phyloP scores from a whole-genome alignment of 208 protist species.

The Trypanosomatidae sp. region DNA sequence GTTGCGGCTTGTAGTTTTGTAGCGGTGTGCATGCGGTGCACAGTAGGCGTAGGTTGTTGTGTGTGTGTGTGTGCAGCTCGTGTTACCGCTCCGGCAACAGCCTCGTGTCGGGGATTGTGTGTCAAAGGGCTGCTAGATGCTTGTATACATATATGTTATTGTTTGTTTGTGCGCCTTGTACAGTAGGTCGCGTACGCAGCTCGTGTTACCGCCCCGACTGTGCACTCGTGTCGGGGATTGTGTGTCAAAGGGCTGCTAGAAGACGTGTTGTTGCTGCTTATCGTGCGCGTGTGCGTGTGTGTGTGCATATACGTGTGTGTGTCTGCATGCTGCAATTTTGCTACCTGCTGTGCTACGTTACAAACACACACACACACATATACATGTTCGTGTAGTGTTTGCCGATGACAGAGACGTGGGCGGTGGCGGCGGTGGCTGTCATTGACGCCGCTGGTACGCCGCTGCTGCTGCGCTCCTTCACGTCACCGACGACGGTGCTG shows the following conservation, averaged over 20 bases:
- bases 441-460: constrained; percentile 33
- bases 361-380: too few relatives aligned
- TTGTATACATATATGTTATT: too few relatives aligned
- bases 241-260: constrained; percentile 79
- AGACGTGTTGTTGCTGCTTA: too few relatives aligned
- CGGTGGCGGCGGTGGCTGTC: constrained; percentile 55
- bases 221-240: constrained; percentile 20
- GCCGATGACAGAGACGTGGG: constrained; percentile 43
- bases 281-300: too few relatives aligned
- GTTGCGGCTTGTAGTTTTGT: neutral
- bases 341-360: too few relatives aligned
- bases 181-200: constrained; percentile 11
- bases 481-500: constrained; percentile 34
- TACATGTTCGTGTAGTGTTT: too few relatives aligned
- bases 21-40: neutral
- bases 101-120: constrained; percentile 34
- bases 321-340: too few relatives aligned
- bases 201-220: constrained; percentile 63
- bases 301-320: too few relatives aligned
- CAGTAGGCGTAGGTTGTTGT: neutral
- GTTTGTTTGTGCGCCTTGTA: too few relatives aligned
- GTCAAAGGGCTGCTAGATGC: constrained; percentile 79
- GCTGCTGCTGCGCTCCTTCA: constrained; percentile 57
- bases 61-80: constrained; percentile 50
- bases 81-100: constrained; percentile 51